Conservation (phyloP, 2,329 filamentous ascomycete species). For the Colletotrichum karsti region DNA sequence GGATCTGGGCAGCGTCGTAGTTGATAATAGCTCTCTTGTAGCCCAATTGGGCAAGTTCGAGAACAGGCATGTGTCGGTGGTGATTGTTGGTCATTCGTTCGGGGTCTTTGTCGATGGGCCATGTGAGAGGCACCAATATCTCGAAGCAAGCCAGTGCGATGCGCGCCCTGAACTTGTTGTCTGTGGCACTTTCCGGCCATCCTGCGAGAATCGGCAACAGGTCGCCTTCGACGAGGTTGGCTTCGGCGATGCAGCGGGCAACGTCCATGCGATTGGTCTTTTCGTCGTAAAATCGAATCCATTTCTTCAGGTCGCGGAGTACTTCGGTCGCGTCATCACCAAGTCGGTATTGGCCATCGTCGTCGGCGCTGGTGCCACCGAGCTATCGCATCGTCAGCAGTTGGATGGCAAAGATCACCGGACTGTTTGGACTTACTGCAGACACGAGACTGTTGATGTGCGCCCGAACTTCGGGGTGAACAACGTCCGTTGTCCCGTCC, state of each 20-base stretch:
- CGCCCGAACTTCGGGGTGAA: constrained; percentile 92
- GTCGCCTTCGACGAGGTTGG: constrained; percentile 91
- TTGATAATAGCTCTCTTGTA: constrained; percentile 93
- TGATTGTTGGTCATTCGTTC: constrained; percentile 92
- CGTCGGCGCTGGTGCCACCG: constrained; percentile 81
- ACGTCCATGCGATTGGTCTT: constrained; percentile 95
- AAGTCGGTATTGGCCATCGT: constrained; percentile 84
- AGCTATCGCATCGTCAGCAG: constrained; percentile 64
- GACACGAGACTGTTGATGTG: constrained; percentile 94
- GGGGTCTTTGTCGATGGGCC: constrained; percentile 85
- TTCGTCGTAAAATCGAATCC: constrained; percentile 94
- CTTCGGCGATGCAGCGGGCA: constrained; percentile 88
- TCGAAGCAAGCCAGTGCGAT: constrained; percentile 89
- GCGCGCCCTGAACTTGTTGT: constrained; percentile 79
- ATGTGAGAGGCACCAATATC: constrained; percentile 90
- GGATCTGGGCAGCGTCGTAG: constrained; percentile 78
- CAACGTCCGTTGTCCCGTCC: constrained; percentile 65
- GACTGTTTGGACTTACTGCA: constrained; percentile 69
- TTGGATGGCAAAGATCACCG: background rate
- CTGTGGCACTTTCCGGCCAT: constrained; percentile 78
- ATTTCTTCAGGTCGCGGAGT: constrained; percentile 91
- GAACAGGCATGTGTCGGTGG: constrained; percentile 87
- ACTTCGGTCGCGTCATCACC: constrained; percentile 94
- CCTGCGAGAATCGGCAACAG: constrained; percentile 86
- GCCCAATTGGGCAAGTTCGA: constrained; percentile 85